These are phyloP conservation scores for Dispira parvispora DNA, from an alignment of 192 early-diverging fungal genomes.

Conservation along the genomic window DNA sequence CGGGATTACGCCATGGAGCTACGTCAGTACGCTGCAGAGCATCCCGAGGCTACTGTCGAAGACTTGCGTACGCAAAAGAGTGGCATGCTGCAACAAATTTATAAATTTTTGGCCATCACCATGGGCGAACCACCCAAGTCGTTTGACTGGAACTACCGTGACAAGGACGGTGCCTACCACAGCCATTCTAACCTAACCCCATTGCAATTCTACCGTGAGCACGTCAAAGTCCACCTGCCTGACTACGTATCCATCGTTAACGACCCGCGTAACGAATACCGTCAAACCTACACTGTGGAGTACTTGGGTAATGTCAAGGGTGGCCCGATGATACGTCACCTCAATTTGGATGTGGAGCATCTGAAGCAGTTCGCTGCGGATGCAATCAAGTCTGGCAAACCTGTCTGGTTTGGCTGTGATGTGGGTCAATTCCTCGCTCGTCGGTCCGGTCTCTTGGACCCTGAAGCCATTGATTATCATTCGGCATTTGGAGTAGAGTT, in stretches of 20 bases:
- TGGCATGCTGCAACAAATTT: constrained; percentile 44
- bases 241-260: constrained; percentile 51
- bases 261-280: constrained; percentile 49
- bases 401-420: constrained; percentile 67
- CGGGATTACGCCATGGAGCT: constrained; percentile 49
- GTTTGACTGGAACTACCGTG: constrained; percentile 47
- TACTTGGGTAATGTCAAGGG: constrained; percentile 56
- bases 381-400: constrained; percentile 37
- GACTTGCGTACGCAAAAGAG: constrained; percentile 35
- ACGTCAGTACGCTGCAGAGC: constrained; percentile 28
- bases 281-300: constrained; percentile 48
- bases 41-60: constrained; percentile 15
- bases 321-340: constrained; percentile 44
- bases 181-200: constrained; percentile 37
- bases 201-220: constrained; percentile 38
- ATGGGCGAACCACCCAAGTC: constrained; percentile 50
- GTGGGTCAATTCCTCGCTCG: constrained; percentile 44
- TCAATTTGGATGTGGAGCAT: constrained; percentile 36
- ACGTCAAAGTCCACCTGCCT: constrained; percentile 36
- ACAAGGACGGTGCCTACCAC: constrained; percentile 53
- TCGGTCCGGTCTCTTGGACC: constrained; percentile 40
- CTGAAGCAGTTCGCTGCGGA: constrained; percentile 41
- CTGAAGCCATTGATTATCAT: constrained; percentile 42
- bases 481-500: constrained; percentile 44
- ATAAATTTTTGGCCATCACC: constrained; percentile 49